Evolutionary conservation across 768 basidiomycete species (phyloP).

Genomic region (Hypholoma sublateritium): DNA sequence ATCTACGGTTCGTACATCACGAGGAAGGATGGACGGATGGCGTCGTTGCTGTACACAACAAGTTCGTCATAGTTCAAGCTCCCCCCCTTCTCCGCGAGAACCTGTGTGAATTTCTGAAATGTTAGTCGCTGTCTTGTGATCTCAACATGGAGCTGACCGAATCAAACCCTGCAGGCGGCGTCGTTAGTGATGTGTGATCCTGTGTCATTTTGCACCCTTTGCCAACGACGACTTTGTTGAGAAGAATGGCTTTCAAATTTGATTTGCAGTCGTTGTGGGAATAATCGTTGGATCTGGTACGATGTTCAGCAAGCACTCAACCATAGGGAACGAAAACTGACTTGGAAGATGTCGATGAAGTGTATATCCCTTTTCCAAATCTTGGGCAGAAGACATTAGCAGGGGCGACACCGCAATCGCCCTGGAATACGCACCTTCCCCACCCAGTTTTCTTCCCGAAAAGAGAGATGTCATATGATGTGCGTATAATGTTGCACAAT

Average conservation of each 20-base stretch:
- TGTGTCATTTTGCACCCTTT: constrained; percentile 66
- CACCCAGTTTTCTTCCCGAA: constrained; percentile 73
- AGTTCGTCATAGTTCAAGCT: constrained; percentile 71
- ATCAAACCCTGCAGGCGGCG: constrained; percentile 64
- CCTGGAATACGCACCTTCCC: constrained; percentile 48
- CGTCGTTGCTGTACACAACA: constrained; percentile 69
- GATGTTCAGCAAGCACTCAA: background rate
- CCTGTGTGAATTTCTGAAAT: constrained; percentile 33
- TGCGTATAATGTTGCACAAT: constrained; percentile 62
- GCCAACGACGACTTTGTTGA: constrained; percentile 75
- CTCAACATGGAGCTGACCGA: constrained; percentile 45
- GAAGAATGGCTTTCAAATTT: constrained; percentile 59
- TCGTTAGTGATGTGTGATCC: constrained; percentile 52
- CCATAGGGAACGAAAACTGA: constrained; percentile 22
- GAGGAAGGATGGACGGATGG: constrained; percentile 69
- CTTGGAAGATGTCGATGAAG: constrained; percentile 80
- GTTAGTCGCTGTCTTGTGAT: background rate
- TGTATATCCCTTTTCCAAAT: constrained; percentile 72
- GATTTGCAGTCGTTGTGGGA: constrained; percentile 58
- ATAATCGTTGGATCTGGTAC: constrained; percentile 63
- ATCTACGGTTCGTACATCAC: constrained; percentile 61
- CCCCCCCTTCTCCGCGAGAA: constrained; percentile 67
- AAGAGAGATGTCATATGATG: constrained; percentile 61
- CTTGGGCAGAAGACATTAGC: constrained; percentile 27
- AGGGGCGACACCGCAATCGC: background rate